phyloP scores from a whole-genome alignment of 805 yeast genomes.

The Metschnikowia colocasiae region DNA sequence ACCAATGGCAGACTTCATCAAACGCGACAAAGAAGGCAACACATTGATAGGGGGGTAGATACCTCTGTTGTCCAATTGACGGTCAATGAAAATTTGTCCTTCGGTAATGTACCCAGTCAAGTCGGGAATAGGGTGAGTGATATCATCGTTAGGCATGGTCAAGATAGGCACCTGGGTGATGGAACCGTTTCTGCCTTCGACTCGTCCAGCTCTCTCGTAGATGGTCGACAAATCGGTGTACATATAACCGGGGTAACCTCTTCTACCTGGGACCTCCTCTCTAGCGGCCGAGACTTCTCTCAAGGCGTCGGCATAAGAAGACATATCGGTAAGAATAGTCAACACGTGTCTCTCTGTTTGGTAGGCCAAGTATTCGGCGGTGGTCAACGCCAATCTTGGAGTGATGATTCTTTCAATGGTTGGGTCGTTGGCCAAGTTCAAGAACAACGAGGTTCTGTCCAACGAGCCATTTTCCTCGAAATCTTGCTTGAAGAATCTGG shows the following conservation, averaged over 20 bases:
- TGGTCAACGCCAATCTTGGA: constrained; percentile 97
- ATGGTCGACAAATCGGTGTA: constrained; percentile 98
- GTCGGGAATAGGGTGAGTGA: constrained; percentile 99
- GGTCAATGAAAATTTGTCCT: constrained; percentile 96
- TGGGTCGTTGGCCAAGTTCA: constrained; percentile 98
- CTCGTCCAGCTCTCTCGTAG: constrained; percentile 99
- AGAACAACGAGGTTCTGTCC: constrained; percentile 95
- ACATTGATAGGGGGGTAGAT: constrained; percentile 98
- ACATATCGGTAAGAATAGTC: constrained; percentile 98
- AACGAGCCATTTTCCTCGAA: constrained; percentile 98
- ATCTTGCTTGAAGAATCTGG: constrained; percentile 98
- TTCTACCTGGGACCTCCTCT: constrained; percentile 99
- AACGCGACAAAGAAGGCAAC: constrained; percentile 93
- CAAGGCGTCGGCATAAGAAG: constrained; percentile 98
- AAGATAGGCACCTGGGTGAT: constrained; percentile 98
- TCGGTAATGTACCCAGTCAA: constrained; percentile 99
- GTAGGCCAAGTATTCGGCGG: constrained; percentile 97
- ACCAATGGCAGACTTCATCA: constrained; percentile 99
- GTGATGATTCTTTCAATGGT: constrained; percentile 99
- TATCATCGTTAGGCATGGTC: constrained; percentile 99
- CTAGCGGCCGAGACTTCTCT: constrained; percentile 99
- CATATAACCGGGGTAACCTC: constrained; percentile 99
- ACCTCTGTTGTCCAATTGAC: constrained; percentile 95
- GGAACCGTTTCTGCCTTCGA: constrained; percentile 99
- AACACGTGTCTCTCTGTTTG: constrained; percentile 99